Evolutionary conservation across 768 basidiomycete species (phyloP), one percentile per base, ranked within the genome.

Genomic region (Termitomyces bulborhizus): DNA sequence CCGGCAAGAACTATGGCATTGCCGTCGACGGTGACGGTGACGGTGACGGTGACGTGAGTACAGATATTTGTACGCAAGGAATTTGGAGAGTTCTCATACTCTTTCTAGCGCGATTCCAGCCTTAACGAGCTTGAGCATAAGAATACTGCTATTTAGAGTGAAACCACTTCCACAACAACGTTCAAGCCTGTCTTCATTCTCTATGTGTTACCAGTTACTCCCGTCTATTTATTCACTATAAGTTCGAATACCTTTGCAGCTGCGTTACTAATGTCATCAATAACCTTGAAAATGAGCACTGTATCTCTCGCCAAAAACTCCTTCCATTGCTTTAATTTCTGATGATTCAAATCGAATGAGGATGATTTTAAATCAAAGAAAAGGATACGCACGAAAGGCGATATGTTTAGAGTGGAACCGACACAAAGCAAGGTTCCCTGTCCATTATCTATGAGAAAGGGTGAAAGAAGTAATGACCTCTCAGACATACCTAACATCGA

Each of bases 321-420:
- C 59, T 44, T 62, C 58, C 27, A 60, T 62, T 11, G 61, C 61
- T 32, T 63, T 63, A 41, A 63, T 63, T 45, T 60, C 53, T 42
- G 42, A n/a, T 12, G 55, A n/a, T 24, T 34, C 1, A 5, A 42
- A 36, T 45, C 15, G 7, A 49, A 50, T 53, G 6, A 31, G 36
- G 11, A 41, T 6, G n/a, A 27, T 9, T 36, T 18, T 26, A 27
- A 27, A 39, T 9, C 15, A 44, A 4, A 6, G 8, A 26, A 21
- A 18, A 48, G 11, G 31, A 9, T 13, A 18, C 84, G 63, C 58
- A 86, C 85, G 84, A 40, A 86, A 70, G 0, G 84, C 84, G 36
- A 85, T 43, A 55, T 80, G 80, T 61, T 79, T 85, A 6, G 85
- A 85, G 65, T 82, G 72, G 72, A 82, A 84, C 6, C 85, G 73